A percentile compares a stretch with the other conserved stretches of the same genome.
These are phyloP conservation scores for Candida tibetensis DNA, from an alignment of 805 yeast genomes.

Conservation along the genomic window DNA sequence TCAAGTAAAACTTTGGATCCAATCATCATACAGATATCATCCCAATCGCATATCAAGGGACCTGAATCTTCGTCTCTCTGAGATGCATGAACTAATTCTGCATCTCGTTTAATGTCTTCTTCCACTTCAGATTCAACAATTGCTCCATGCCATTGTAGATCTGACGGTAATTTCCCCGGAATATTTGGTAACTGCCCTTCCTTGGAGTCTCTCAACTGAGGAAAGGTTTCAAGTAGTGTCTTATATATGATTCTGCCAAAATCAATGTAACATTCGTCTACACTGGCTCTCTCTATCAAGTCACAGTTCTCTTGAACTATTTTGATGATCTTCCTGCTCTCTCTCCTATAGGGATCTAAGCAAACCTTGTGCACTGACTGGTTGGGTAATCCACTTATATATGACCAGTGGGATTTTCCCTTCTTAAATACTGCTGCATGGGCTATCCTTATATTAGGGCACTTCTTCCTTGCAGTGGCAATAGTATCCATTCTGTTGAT, in stretches of 20 bases:
- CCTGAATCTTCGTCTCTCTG: not conserved
- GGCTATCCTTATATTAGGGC: slow-evolving; percentile 72
- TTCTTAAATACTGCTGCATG: slow-evolving; percentile 93
- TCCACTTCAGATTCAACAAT: slow-evolving; percentile 7
- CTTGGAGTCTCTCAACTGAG: slow-evolving; percentile 31
- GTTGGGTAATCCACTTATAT: slow-evolving; percentile 56
- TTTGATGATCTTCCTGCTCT: slow-evolving; percentile 72
- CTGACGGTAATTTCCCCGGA: slow-evolving; percentile 33
- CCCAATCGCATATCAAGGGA: slow-evolving; percentile 54
- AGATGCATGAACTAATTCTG: not conserved
- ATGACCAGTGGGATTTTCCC: slow-evolving; percentile 83
- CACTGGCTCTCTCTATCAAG: slow-evolving; percentile 87
- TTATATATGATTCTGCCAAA: slow-evolving; percentile 62
- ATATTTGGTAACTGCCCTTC: slow-evolving; percentile 43
- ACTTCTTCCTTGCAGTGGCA: slow-evolving; percentile 65
- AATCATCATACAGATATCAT: slow-evolving; percentile 65
- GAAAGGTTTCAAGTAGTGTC: slow-evolving; percentile 43
- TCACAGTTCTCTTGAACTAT: slow-evolving; percentile 62
- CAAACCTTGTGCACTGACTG: slow-evolving; percentile 76
- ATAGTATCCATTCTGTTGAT: slow-evolving; percentile 74
- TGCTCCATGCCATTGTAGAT: slow-evolving; percentile 32
- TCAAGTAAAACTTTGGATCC: slow-evolving; percentile 61
- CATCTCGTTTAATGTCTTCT: not conserved
- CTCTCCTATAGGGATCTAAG: slow-evolving; percentile 87
- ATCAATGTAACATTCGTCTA: slow-evolving; percentile 89